Percentiles rank a stretch among this genome's conserved stretches.
These are phyloP conservation scores for Cladophialophora psammophila DNA, from an alignment of 2,329 filamentous ascomycete species.

Conservation along the genomic window DNA sequence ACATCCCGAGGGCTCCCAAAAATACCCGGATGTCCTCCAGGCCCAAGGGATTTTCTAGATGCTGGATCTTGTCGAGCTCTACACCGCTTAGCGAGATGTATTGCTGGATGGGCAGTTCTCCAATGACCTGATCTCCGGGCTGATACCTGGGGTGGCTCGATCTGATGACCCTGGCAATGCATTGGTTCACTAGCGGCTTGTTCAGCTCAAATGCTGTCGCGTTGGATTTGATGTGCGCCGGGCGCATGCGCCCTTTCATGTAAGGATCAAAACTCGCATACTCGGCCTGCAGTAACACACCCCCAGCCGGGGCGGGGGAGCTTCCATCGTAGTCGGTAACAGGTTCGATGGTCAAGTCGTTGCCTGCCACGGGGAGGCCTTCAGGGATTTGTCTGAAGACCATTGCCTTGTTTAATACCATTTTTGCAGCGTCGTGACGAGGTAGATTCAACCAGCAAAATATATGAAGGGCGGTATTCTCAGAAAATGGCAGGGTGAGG, in stretches of 20 bases:
- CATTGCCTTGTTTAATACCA: slow-evolving; percentile 72
- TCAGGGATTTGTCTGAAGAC: slow-evolving; percentile 74
- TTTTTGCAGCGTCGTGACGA: slow-evolving; percentile 1
- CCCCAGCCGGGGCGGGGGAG: slow-evolving; percentile 60
- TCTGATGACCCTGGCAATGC: slow-evolving; percentile 70
- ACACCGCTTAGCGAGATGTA: slow-evolving; percentile 65
- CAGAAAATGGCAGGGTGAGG: background rate
- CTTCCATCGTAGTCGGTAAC: slow-evolving; percentile 69
- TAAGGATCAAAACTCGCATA: slow-evolving; percentile 80
- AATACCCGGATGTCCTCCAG: slow-evolving; percentile 57
- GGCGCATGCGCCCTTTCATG: slow-evolving; percentile 75
- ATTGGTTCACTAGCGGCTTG: slow-evolving; percentile 65
- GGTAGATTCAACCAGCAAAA: background rate
- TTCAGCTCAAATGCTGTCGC: slow-evolving; percentile 64
- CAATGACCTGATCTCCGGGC: slow-evolving; percentile 63
- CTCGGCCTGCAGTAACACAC: slow-evolving; percentile 70
- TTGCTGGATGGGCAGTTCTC: slow-evolving; percentile 60
- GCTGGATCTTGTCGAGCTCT: slow-evolving; percentile 49
- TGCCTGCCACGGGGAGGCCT: slow-evolving; percentile 71
- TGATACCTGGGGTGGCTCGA: slow-evolving; percentile 66
- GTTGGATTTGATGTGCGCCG: slow-evolving; percentile 68
- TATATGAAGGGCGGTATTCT: background rate
- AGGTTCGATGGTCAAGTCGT: slow-evolving; percentile 73
- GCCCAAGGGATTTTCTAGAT: slow-evolving; percentile 61
- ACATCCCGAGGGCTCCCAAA: slow-evolving; percentile 75